A percentile compares a stretch with the other conserved stretches of the same genome.
Evolutionary conservation across 768 basidiomycete genomes (phyloP).

Genomic region (Agaricus blazei): DNA sequence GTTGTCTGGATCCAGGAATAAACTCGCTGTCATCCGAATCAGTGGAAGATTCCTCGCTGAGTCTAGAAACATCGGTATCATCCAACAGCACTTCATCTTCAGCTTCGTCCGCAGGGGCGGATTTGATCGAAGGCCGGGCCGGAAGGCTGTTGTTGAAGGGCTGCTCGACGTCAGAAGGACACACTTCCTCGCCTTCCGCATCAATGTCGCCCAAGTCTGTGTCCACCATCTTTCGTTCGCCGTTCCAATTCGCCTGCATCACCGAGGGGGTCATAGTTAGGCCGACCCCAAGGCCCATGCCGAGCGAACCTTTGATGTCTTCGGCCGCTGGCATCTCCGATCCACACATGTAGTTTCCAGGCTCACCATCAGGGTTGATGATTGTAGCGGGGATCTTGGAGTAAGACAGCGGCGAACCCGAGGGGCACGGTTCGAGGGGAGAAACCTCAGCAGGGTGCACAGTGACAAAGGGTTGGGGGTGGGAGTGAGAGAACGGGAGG

Average conservation of each 20-base stretch:
- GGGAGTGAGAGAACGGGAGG: slow-evolving; percentile 1
- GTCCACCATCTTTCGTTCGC: background rate
- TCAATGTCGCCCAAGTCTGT: slow-evolving; percentile 12
- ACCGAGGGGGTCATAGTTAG: background rate
- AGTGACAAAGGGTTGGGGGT: slow-evolving; percentile 10
- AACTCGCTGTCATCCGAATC: slow-evolving; percentile 28
- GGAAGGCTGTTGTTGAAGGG: background rate
- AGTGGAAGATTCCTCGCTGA: slow-evolving; percentile 8
- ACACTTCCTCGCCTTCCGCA: slow-evolving; percentile 12
- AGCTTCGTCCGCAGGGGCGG: slow-evolving; percentile 16
- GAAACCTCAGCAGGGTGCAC: slow-evolving; percentile 23
- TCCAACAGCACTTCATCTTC: slow-evolving; percentile 20
- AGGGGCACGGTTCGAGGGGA: slow-evolving; percentile 18
- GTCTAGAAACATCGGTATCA: slow-evolving; percentile 11
- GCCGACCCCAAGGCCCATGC: background rate
- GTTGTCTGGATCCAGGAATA: slow-evolving; percentile 18
- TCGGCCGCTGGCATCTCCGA: background rate
- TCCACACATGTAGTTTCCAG: background rate
- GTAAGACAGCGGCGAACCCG: slow-evolving; percentile 11
- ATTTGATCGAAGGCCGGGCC: background rate
- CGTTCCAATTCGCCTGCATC: background rate
- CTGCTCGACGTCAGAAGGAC: slow-evolving; percentile 4
- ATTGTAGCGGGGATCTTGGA: background rate
- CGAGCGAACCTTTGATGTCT: slow-evolving; percentile 2
- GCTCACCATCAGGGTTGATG: background rate